Evolutionary conservation across 768 basidiomycete species (phyloP), one percentile per base, ranked within the genome.

Genomic region (Tulasnella sp.): DNA sequence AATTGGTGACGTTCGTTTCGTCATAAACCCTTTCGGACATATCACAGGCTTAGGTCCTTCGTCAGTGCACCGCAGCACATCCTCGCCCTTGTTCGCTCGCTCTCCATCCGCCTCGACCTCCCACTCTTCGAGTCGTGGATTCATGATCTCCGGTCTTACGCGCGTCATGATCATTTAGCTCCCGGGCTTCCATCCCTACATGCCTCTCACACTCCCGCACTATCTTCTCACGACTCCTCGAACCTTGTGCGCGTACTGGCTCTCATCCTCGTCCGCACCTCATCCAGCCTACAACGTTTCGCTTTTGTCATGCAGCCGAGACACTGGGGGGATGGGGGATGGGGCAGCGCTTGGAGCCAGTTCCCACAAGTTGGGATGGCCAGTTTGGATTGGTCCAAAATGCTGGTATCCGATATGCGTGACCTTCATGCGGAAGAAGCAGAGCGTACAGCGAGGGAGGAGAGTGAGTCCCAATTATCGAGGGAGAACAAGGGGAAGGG

Each of bases 281-380:
- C 47, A n/a, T 47, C 58, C 19, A 59, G 45, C 27, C 47, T 59
- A 17, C 58, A 42, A 23, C 15, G 45, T 9, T 59, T 59, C 47
- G 26, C 45, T 15, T 59, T 59, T 47, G 47, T 51, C 58, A 59
- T 59, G 58, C 50, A 29, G 48, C 15, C 58, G 27, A 17, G 32
- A 27, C 2, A 49, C 47, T 38, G 34, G 34, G 34, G 34, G 34
- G 34, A 38, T 38, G 34, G 34, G 15, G 34, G 34, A 26, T 59
- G 29, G 13, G 58, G 58, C 30, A 59, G 58, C 42, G 58, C 58
- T 13, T 59, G 58, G 58, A 50, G 47, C 58, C 58, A 59, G 23
- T 59, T 59, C 58, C 58, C 58, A 17, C 47, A 42, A 13, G 21
- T 47, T 9, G 58, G 58, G n/a, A 59, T 59, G 58, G 29, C 30